Percentiles rank a stretch among this genome's conserved stretches.
These are phyloP conservation scores for Cornus controversa DNA, from an alignment of 148 eudicot genomes.

Conservation along the genomic window DNA sequence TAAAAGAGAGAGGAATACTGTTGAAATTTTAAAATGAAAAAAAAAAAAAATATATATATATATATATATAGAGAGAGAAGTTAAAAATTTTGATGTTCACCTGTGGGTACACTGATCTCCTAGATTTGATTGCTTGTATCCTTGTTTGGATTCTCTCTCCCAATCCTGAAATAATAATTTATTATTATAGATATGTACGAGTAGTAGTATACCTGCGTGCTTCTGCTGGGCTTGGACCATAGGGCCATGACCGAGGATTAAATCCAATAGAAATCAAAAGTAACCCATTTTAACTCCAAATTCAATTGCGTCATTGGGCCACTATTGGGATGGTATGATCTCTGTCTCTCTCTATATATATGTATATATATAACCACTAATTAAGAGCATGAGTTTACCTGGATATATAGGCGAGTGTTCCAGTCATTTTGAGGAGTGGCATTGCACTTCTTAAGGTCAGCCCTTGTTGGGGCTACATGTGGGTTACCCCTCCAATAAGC, in stretches of 20 bases:
- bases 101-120: slow-evolving; percentile 53
- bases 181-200: too few species aligned
- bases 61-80: background rate
- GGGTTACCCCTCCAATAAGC: slow-evolving; percentile 73
- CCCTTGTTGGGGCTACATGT: slow-evolving; percentile 33
- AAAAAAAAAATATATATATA: too few species aligned
- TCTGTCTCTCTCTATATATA: too few species aligned
- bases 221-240: too few species aligned
- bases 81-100: background rate
- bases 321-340: too few species aligned
- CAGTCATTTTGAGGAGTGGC: slow-evolving; percentile 32
- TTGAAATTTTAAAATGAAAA: background rate
- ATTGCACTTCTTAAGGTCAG: slow-evolving; percentile 51
- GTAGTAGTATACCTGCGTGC: too few species aligned
- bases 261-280: too few species aligned
- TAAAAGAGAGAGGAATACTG: background rate
- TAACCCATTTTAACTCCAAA: too few species aligned
- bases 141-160: slow-evolving; percentile 25
- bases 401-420: slow-evolving; percentile 48
- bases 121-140: slow-evolving; percentile 44
- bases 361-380: too few species aligned
- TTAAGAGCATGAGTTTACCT: slow-evolving; percentile 27
- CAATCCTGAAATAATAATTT: slow-evolving; percentile 36
- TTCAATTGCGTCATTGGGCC: too few species aligned
- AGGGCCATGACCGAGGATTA: too few species aligned